Conservation (phyloP, 1,284 basidiomycete genomes). For the Microbotryum saponariae region DNA sequence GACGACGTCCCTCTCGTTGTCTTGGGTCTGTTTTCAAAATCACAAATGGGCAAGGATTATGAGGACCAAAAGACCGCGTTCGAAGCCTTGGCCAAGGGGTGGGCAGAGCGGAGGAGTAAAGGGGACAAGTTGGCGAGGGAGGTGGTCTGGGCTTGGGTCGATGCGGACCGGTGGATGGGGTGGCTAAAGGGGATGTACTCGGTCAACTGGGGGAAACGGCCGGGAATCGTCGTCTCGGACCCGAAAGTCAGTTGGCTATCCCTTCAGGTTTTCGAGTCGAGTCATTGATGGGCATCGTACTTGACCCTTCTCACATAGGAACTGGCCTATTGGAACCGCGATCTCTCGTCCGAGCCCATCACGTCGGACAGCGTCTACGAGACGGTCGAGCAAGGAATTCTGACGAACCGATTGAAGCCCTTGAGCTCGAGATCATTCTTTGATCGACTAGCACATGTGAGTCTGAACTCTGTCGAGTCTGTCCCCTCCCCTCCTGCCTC, state of each 20-base stretch:
- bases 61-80: slow-evolving; percentile 46
- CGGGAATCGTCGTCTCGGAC: slow-evolving; percentile 65
- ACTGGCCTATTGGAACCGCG: slow-evolving; percentile 59
- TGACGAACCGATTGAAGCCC: slow-evolving; percentile 51
- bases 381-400: slow-evolving; percentile 58
- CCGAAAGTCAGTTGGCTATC: slow-evolving; percentile 59
- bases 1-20: slow-evolving; percentile 50
- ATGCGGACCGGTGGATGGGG: slow-evolving; percentile 64
- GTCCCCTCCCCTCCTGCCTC: background rate
- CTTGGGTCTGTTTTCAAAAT: too few species aligned
- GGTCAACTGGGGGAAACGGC: slow-evolving; percentile 48
- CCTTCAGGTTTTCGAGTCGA: background rate
- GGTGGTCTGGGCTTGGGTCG: slow-evolving; percentile 79
- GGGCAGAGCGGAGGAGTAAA: slow-evolving; percentile 47
- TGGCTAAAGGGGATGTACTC: slow-evolving; percentile 87
- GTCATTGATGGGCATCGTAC: background rate
- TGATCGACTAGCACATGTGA: slow-evolving; percentile 39
- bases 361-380: slow-evolving; percentile 59
- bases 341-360: slow-evolving; percentile 51
- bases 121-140: slow-evolving; percentile 44
- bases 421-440: slow-evolving; percentile 45
- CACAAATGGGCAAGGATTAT: slow-evolving; percentile 28
- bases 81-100: slow-evolving; percentile 54
- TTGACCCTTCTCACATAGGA: slow-evolving; percentile 44
- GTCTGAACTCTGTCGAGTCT: slow-evolving; percentile 1